These are phyloP conservation scores for Peronospora destructor DNA, from an alignment of 352 stramenopile species.

Conservation along the genomic window DNA sequence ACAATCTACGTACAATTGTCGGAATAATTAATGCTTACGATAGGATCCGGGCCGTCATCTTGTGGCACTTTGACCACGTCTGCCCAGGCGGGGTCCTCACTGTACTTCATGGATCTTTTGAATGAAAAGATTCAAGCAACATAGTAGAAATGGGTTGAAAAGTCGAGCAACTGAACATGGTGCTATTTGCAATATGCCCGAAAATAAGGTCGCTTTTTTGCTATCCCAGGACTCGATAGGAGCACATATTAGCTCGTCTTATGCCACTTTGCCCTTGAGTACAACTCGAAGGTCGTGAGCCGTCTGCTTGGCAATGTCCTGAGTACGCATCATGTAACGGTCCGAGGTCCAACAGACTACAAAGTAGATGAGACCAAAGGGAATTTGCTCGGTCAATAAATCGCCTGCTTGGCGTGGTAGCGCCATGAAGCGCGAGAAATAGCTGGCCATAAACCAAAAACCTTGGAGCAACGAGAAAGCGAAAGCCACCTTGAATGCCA, in stretches of 20 bases:
- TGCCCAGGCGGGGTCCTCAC: constrained; percentile 62
- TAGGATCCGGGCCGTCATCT: constrained; percentile 69
- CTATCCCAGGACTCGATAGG: too few species aligned
- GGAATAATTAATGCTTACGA: constrained; percentile 78
- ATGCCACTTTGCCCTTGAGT: constrained; percentile 29
- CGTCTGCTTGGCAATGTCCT: constrained; percentile 54
- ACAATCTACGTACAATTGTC: constrained; percentile 42
- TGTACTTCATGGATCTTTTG: constrained; percentile 38
- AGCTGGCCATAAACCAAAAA: constrained; percentile 54
- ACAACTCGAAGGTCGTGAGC: constrained; percentile 54
- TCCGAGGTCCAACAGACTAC: constrained; percentile 68
- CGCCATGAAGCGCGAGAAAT: constrained; percentile 41
- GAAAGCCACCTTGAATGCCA: constrained; percentile 77
- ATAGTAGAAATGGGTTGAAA: background rate
- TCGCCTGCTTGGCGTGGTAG: constrained; percentile 46
- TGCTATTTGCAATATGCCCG: too few species aligned
- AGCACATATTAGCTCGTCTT: background rate
- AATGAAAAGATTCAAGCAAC: background rate
- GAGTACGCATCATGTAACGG: constrained; percentile 73
- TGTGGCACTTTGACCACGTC: constrained; percentile 80
- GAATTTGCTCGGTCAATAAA: constrained; percentile 48
- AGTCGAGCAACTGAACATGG: too few species aligned
- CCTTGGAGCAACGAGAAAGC: constrained; percentile 64
- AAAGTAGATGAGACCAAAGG: constrained; percentile 74
- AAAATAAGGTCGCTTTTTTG: too few species aligned